phyloP scores from a whole-genome alignment of 768 basidiomycete genomes.

The Mycena venus region DNA sequence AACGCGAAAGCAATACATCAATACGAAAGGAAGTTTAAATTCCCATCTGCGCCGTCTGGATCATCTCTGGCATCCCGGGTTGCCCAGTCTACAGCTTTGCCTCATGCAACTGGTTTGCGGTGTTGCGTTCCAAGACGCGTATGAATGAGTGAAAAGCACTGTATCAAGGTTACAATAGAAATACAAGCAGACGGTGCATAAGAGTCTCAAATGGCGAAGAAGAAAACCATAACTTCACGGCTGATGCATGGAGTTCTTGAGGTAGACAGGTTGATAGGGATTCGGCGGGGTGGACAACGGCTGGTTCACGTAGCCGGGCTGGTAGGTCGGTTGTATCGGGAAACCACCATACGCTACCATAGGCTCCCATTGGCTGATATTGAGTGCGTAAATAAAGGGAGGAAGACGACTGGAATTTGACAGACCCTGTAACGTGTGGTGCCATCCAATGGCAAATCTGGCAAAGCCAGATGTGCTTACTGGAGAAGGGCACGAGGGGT shows the following conservation, averaged over 20 bases:
- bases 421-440: constrained; percentile 65
- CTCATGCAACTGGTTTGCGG: background rate
- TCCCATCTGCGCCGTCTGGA: no score
- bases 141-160: background rate
- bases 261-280: constrained; percentile 27
- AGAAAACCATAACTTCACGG: constrained; percentile 10
- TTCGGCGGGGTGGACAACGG: constrained; percentile 17
- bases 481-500: constrained; percentile 75
- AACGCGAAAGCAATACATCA: no score
- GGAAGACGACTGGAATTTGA: constrained; percentile 11
- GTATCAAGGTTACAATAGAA: background rate
- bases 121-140: background rate
- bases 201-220: background rate
- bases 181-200: constrained; percentile 17
- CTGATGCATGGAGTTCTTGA: constrained; percentile 11
- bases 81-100: no score
- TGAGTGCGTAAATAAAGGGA: background rate
- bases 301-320: constrained; percentile 54
- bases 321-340: constrained; percentile 54
- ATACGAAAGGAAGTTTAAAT: no score
- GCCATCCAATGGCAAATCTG: constrained; percentile 77
- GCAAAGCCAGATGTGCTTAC: constrained; percentile 78
- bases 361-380: constrained; percentile 52
- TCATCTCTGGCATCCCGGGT: no score
- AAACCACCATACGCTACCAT: constrained; percentile 41